These are phyloP conservation scores for fission yeast (Schizosaccharomyces pombe) DNA, from an alignment of 805 yeast genomes.

Conservation along the genomic window DNA sequence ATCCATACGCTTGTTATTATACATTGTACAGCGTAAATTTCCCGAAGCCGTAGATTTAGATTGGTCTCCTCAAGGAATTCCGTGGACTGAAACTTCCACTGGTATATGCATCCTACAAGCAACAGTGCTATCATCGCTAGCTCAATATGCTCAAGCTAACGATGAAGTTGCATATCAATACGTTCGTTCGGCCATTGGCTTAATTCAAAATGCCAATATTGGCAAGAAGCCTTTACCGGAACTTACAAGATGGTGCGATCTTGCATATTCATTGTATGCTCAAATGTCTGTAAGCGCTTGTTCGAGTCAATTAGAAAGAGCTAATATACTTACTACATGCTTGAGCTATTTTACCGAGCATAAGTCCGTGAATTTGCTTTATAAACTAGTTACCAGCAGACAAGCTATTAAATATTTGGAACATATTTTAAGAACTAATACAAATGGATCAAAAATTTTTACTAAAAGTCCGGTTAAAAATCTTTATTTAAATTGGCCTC, in stretches of 20 bases:
- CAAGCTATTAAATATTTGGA: not conserved
- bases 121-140: not conserved
- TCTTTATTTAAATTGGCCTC: not conserved
- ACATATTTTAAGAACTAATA: not conserved
- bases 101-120: not conserved
- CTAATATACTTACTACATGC: not conserved
- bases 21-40: not conserved
- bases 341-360: not conserved
- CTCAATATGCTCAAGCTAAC: not conserved
- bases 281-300: not conserved
- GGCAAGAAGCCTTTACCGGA: not conserved
- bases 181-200: not conserved
- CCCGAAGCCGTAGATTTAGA: not conserved
- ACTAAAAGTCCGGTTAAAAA: not conserved
- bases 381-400: not conserved
- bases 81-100: not conserved
- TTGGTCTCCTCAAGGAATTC: not conserved
- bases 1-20: not conserved
- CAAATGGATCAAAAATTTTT: not conserved
- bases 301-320: not conserved
- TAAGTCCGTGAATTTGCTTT: not conserved
- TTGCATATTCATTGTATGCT: not conserved
- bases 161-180: not conserved
- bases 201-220: not conserved
- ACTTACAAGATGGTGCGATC: not conserved